Conservation (phyloP, 2,329 filamentous ascomycete species). For the Samsoniella hepiali region DNA sequence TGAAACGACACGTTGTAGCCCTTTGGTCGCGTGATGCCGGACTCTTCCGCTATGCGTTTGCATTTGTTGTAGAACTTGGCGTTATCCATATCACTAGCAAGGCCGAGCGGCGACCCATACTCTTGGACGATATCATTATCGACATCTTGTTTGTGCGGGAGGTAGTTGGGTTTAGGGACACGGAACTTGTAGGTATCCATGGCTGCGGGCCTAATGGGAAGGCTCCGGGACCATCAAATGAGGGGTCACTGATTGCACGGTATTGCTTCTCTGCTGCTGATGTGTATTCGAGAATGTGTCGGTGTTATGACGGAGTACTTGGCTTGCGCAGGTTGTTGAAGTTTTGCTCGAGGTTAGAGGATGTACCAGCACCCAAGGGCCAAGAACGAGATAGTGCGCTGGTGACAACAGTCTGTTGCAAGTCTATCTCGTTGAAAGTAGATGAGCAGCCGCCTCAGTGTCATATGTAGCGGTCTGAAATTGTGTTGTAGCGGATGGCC, state of each 20-base stretch:
- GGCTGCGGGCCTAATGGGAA: constrained; percentile 28
- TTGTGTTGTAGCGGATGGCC: background rate
- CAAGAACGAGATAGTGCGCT: background rate
- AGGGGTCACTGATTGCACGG: background rate
- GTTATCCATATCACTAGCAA: constrained; percentile 52
- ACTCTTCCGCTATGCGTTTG: constrained; percentile 53
- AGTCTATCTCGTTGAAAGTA: background rate
- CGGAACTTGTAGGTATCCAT: constrained; percentile 50
- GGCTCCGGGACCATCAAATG: background rate
- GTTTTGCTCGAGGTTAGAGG: background rate
- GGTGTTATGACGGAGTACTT: background rate
- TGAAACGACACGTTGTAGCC: constrained; percentile 94
- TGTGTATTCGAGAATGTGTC: background rate
- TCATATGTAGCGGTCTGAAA: background rate
- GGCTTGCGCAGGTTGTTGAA: background rate
- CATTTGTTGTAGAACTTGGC: constrained; percentile 56
- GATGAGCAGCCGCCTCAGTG: no score
- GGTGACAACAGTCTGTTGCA: background rate
- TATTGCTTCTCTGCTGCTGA: background rate
- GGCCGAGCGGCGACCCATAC: constrained; percentile 48
- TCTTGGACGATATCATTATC: constrained; percentile 55
- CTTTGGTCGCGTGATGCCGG: constrained; percentile 74
- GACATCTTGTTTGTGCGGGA: constrained; percentile 52
- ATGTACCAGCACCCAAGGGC: background rate
- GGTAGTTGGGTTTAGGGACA: constrained; percentile 57